These are phyloP conservation scores for Penicillium sp. DNA, from an alignment of 2,329 filamentous ascomycete genomes.

Conservation along the genomic window DNA sequence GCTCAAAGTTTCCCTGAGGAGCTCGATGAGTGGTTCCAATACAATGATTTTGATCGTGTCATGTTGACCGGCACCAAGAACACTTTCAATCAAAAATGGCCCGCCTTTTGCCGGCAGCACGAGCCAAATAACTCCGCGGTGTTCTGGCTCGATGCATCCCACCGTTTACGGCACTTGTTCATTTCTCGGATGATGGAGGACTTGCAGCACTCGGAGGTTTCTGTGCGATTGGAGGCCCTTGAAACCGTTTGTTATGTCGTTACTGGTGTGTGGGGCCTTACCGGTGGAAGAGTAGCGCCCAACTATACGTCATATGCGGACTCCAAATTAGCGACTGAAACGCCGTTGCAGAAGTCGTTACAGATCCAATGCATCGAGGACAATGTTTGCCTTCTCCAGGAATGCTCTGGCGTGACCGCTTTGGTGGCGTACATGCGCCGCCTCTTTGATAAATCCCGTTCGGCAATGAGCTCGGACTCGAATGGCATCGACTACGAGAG, in stretches of 20 bases:
- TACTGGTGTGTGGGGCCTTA: slow-evolving; percentile 67
- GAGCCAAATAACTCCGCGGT: slow-evolving; percentile 39
- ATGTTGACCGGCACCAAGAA: slow-evolving; percentile 71
- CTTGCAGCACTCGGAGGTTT: slow-evolving; percentile 39
- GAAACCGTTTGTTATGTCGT: slow-evolving; percentile 53
- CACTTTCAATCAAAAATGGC: slow-evolving; percentile 75
- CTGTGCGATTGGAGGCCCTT: slow-evolving; percentile 44
- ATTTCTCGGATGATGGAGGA: slow-evolving; percentile 37
- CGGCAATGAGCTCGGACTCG: slow-evolving; percentile 22
- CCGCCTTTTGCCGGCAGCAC: slow-evolving; percentile 47
- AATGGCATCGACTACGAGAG: slow-evolving; percentile 33
- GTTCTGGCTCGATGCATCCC: slow-evolving; percentile 64
- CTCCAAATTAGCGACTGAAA: slow-evolving; percentile 40
- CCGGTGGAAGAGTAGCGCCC: slow-evolving; percentile 49
- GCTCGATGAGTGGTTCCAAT: slow-evolving; percentile 96
- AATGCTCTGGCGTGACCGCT: slow-evolving; percentile 35
- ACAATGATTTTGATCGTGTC: slow-evolving; percentile 79
- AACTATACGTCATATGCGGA: slow-evolving; percentile 32
- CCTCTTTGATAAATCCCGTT: slow-evolving; percentile 39
- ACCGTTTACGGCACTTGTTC: slow-evolving; percentile 48
- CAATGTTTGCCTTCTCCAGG: slow-evolving; percentile 39
- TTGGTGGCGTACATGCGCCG: slow-evolving; percentile 39
- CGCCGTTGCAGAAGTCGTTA: slow-evolving; percentile 47
- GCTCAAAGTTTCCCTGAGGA: slow-evolving; percentile 74
- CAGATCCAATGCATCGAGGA: slow-evolving; percentile 48